Base-by-base conservation (phyloP, 352 stramenopile genomes). In the Phytophthora sp. region DNA sequence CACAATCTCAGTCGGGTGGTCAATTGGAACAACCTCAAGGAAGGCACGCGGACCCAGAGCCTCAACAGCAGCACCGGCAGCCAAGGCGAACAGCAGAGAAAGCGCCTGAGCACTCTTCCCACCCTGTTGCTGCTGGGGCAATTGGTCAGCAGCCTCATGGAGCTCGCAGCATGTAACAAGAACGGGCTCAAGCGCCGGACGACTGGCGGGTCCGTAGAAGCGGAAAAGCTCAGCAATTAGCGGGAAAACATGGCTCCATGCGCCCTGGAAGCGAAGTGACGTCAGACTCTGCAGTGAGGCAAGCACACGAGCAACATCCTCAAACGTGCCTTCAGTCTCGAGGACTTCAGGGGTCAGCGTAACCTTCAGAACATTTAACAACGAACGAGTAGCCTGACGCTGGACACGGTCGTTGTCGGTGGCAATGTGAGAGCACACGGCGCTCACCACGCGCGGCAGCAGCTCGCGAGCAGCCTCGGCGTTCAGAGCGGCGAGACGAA, bases 231-330 rank as follows among this genome's bases (percentile, higher is more conserved):
- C 78, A 8, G 78, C 78, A 38, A 96, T 80, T 53, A 92, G 66
- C 4, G 75, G 66, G 63, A 96, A 93, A n/a, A 93, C 66, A 47
- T 93, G 84, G 24, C 74, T 79, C 88, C 88, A 96, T 18, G 86
- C 88, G 16, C 70, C 57, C 67, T 94, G 88, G 73, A 93, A 96
- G 36, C 86, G 86, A 54, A 96, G 73, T 50, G 84, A 93, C 44
- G 93, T 86, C 7, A 96, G 76, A 60, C 82, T 91, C 66, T 93
- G 73, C 21, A 95, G 69, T 39, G 88, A 95, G 20, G 83, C 76
- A 24, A 95, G 64, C 31, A 94, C 76, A 35, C 88, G 86, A 27
- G 73, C 67, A 3, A 93, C 65, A 56, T 90, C 80, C 30, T 84
- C 86, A 41, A 79, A 80, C 16, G 82, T 82, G 46, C 69, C 69